phyloP scores from a whole-genome alignment of 371 early-diverging fungal genomes.

The Quaeritorhiza haematococci region DNA sequence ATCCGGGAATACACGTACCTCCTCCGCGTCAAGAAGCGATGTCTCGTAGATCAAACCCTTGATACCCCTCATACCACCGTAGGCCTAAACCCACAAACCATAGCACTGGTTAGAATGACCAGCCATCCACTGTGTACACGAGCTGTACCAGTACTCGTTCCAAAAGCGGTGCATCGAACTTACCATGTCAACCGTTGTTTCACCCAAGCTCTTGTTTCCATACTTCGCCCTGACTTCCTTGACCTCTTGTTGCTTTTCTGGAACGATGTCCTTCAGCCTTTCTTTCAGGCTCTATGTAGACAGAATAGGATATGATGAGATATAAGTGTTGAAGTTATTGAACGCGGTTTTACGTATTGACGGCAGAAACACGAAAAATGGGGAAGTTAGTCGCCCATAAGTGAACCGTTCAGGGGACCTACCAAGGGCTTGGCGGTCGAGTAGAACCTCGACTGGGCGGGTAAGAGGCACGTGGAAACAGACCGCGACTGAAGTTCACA shows the following conservation, averaged over 20 bases:
- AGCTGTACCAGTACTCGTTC: not conserved
- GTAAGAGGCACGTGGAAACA: too few species aligned
- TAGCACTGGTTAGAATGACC: too few species aligned
- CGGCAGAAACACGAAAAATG: too few species aligned
- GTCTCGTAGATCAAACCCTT: slow-evolving; percentile 98
- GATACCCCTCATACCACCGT: slow-evolving; percentile 98
- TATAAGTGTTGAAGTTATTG: too few species aligned
- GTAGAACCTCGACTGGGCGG: too few species aligned
- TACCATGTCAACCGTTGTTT: slow-evolving; percentile 92
- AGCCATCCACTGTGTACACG: not conserved
- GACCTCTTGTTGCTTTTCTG: slow-evolving; percentile 89
- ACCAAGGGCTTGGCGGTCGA: too few species aligned
- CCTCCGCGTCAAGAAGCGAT: slow-evolving; percentile 94
- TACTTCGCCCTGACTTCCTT: slow-evolving; percentile 87
- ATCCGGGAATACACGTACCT: slow-evolving; percentile 34
- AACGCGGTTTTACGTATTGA: too few species aligned
- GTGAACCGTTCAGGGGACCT: too few species aligned
- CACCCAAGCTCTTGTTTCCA: slow-evolving; percentile 85
- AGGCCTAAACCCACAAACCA: slow-evolving; percentile 47
- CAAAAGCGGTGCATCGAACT: slow-evolving; percentile 3
- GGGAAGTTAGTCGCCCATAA: too few species aligned
- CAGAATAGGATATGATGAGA: too few species aligned
- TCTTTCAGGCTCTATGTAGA: slow-evolving; percentile 76
- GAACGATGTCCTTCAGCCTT: slow-evolving; percentile 86
- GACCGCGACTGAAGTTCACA: too few species aligned